Evolutionary conservation across 2,329 filamentous ascomycete genomes (phyloP), one percentile per base, ranked within the genome.

Genomic region (Pyrenochaeta sp.): DNA sequence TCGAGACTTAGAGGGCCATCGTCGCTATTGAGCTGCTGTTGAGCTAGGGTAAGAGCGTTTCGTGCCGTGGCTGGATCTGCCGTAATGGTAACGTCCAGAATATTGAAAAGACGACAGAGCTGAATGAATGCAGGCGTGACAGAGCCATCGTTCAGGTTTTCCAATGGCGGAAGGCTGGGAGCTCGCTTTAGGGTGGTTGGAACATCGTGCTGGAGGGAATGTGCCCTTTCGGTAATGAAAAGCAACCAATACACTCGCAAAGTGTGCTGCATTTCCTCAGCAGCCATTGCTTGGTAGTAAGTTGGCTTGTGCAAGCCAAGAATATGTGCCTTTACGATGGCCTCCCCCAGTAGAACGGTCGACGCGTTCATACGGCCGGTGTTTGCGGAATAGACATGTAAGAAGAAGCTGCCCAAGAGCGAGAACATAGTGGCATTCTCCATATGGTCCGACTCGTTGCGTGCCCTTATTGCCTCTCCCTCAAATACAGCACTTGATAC

Each of bases 131-230:
- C 71, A 5, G 73, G 69, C 2, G 72, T 71, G 10, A 76, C 65
- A 5, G 67, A 65, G 19, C 74, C 73, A 51, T 76, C 73, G 19
- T 72, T 64, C 2, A 73, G 55, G 39, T 76, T 64, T 40, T 72
- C 73, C 8, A 75, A 43, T 2, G 58, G 51, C 5, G 73, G 71
- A 5, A 76, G 62, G 25, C 73, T 69, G 0, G 71, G 62, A 0
- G 72, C 64, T 42, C 73, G 67, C 49, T 72, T 73, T 5, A 76
- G 54, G 40, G 65, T 72, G 8, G 68, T 73, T 0, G 73, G 73
- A 7, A 76, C 71, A 51, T 76, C 73, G 50, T 76, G 72, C 47
- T 76, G 73, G 12, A 76, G 69, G 1, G 73, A 75, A 39, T 76
- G 73, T 1, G 73, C 73, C 50, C 73, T 67, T 56, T 76, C 73